phyloP scores from a whole-genome alignment of 176 grass and related monocot genomes.

The Guadua angustifolia region DNA sequence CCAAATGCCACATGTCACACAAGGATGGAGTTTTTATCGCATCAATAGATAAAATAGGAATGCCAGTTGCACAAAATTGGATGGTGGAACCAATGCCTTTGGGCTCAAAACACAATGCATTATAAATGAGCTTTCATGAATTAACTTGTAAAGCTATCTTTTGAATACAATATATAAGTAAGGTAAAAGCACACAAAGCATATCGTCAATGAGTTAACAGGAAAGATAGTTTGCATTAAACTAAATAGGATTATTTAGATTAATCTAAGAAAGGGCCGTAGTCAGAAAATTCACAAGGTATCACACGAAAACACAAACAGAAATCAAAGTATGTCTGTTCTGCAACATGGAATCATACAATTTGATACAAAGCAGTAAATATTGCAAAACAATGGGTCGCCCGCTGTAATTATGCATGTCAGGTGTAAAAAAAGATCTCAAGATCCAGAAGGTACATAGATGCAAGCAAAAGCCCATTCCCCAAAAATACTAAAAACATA shows the following conservation, averaged over 20 bases:
- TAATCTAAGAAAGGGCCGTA: slow-evolving; percentile 2
- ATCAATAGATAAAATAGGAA: slow-evolving; percentile 23
- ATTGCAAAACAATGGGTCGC: neutral
- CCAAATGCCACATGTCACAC: neutral
- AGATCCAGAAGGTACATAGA: neutral
- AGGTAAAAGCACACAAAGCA: slow-evolving; percentile 4
- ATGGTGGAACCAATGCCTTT: neutral
- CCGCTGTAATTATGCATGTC: neutral
- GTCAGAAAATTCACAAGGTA: neutral
- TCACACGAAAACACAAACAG: neutral
- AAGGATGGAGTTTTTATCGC: slow-evolving; percentile 18
- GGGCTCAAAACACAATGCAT: neutral
- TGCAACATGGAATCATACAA: neutral
- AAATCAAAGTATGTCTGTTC: neutral
- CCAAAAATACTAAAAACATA: neutral
- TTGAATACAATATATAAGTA: slow-evolving; percentile 1
- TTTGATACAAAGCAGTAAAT: neutral
- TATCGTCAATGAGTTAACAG: slow-evolving; percentile 1
- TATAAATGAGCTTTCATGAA: slow-evolving; percentile 6
- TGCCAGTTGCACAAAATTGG: neutral
- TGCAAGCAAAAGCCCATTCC: neutral
- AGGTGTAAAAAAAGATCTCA: slow-evolving; percentile 2
- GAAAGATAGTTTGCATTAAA: slow-evolving; percentile 18
- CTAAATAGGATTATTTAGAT: slow-evolving; percentile 19
- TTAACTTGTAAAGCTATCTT: neutral